Base-by-base conservation (phyloP, 352 stramenopile genomes). In the Aphanomyces astaci region DNA sequence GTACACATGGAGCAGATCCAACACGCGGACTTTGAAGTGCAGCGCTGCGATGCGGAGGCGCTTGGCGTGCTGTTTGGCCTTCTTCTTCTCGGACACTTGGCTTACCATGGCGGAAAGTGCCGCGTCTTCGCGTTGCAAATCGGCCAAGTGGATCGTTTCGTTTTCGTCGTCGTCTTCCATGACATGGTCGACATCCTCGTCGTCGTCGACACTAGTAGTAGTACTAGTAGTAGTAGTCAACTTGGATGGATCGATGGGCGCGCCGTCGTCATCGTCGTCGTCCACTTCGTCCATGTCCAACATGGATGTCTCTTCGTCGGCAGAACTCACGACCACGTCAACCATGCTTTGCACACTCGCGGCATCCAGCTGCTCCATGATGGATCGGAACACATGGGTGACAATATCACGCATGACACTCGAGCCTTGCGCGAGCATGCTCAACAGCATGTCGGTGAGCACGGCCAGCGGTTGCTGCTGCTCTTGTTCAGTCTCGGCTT, bases 331-430 rank as follows among this genome's bases (percentile, higher is more conserved):
- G 40, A 95, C 65, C 19, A 91, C 86, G 22, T 84, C 77, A 49
- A 90, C 70, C 66, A 95, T 87, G 43, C 84, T 90, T 45, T 82
- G 75, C 59, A 95, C 57, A 71, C 83, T 89, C 7, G 73, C 66
- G 11, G 65, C 65, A 27, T 77, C 89, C 25, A 93, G 72, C 43
- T 92, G 73, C 33, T 83, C 80, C 64, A 90, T 72, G 53, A 95
- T 70, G 48, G 76, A 86, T 17, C 80, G 79, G 76, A 95, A 95
- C 13, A 87, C 86, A 66, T 91, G 79, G 19, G 74, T 86, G 22
- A 95, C 86, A 31, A 95, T 89, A 31, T 92, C 85, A 57, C 86
- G 86, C 74, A 95, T 78, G 36, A 84, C 83, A 59, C 83, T 89
- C 66, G 86, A 95, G 66, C 92, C 80, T 59, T 91, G 82, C 27